Percentiles rank a stretch among this genome's conserved stretches.
These are phyloP conservation scores for Marasmius tenuissimus DNA, from an alignment of 1,284 basidiomycete genomes.

Conservation along the genomic window DNA sequence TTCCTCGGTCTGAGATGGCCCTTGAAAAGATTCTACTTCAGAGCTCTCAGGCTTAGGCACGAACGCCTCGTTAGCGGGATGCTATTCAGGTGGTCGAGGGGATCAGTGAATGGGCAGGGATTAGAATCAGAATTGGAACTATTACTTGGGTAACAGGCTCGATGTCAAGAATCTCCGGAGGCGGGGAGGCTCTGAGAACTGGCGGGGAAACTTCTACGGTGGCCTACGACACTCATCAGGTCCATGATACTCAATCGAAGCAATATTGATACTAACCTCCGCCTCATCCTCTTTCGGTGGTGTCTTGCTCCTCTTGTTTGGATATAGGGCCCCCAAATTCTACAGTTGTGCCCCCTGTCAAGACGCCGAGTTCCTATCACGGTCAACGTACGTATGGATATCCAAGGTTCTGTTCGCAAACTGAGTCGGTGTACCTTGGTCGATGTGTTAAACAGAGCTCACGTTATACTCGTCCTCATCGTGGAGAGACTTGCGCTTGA, in stretches of 20 bases:
- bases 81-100: too few relatives aligned
- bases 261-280: constrained; percentile 12
- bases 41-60: too few relatives aligned
- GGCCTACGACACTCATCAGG: not conserved
- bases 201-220: too few relatives aligned
- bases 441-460: not conserved
- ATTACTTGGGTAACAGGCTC: too few relatives aligned
- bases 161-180: too few relatives aligned
- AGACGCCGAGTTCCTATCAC: not conserved
- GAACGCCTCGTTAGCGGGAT: too few relatives aligned
- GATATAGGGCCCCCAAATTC: constrained; percentile 46
- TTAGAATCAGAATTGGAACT: too few relatives aligned
- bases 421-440: not conserved
- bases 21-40: too few relatives aligned
- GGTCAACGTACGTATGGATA: constrained; percentile 34
- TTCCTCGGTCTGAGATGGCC: too few relatives aligned
- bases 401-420: constrained; percentile 23
- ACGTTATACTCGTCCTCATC: constrained; percentile 31
- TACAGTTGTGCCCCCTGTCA: constrained; percentile 13
- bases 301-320: constrained; percentile 51
- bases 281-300: constrained; percentile 37
- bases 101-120: too few relatives aligned
- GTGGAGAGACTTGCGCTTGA: constrained; percentile 39
- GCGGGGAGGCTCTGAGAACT: too few relatives aligned
- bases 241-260: not conserved